Percentiles rank a stretch among this genome's conserved stretches.
phyloP scores from a whole-genome alignment of 768 basidiomycete genomes.

The Suillus tomentosus region DNA sequence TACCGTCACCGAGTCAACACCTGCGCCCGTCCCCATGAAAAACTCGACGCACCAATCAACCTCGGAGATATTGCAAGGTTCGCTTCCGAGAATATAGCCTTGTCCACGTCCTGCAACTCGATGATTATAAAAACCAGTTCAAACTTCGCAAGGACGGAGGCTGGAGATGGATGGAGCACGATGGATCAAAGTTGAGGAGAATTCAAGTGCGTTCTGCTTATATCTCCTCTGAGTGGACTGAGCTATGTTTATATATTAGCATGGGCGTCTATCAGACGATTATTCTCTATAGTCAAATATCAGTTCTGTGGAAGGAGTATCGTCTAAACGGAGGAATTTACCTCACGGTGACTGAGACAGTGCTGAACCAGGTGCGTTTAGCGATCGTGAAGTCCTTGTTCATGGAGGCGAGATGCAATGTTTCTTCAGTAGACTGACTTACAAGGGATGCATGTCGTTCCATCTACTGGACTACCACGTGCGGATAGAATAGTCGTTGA shows the following conservation, averaged over 20 bases:
- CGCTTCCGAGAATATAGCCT: constrained; percentile 70
- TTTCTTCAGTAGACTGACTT: background rate
- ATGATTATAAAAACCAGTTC: constrained; percentile 83
- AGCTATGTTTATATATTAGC: constrained; percentile 88
- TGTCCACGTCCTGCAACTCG: constrained; percentile 90
- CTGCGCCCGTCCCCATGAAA: constrained; percentile 55
- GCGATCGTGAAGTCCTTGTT: background rate
- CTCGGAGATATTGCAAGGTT: constrained; percentile 85
- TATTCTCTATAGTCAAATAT: constrained; percentile 49
- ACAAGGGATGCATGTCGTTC: background rate
- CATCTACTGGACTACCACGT: background rate
- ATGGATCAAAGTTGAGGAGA: constrained; percentile 60
- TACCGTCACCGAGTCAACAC: constrained; percentile 18
- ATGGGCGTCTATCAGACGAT: constrained; percentile 97
- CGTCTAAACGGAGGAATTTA: constrained; percentile 33
- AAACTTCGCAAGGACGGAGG: constrained; percentile 33
- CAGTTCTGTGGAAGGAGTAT: constrained; percentile 2
- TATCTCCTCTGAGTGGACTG: constrained; percentile 88
- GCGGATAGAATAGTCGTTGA: background rate
- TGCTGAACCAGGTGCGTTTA: constrained; percentile 68
- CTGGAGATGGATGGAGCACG: constrained; percentile 21
- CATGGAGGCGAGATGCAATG: background rate
- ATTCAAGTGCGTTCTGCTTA: constrained; percentile 97
- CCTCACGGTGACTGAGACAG: constrained; percentile 86
- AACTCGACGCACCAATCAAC: constrained; percentile 56